phyloP scores from a whole-genome alignment of 768 basidiomycete genomes.

The Agaricus subrufescens region DNA sequence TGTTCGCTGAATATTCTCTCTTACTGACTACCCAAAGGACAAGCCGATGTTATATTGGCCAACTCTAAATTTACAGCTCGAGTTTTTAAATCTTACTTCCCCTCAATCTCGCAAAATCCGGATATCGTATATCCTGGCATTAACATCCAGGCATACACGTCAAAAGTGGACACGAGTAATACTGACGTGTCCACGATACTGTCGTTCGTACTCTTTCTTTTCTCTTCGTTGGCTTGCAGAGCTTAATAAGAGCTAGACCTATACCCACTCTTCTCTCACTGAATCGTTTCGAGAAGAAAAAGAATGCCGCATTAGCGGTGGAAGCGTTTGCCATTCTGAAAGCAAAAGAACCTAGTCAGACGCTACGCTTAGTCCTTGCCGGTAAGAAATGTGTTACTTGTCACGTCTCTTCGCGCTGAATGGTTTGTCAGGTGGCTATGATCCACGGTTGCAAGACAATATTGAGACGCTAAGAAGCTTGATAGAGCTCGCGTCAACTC shows the following conservation, averaged over 20 bases:
- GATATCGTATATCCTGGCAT: conserved; percentile 95
- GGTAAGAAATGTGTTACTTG: conserved; percentile 36
- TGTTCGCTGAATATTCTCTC: background rate
- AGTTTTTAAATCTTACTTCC: conserved; percentile 74
- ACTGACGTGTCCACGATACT: conserved; percentile 48
- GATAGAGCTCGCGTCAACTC: conserved; percentile 49
- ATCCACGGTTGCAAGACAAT: conserved; percentile 84
- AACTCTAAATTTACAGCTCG: conserved; percentile 90
- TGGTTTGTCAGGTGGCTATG: conserved; percentile 70
- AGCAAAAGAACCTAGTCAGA: conserved; percentile 20
- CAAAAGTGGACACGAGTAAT: conserved; percentile 33
- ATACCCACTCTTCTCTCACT: conserved; percentile 79
- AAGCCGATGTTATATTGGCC: conserved; percentile 86
- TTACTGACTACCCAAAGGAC: conserved; percentile 42
- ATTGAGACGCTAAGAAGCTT: conserved; percentile 61
- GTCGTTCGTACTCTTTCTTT: conserved; percentile 44
- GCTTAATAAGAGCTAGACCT: conserved; percentile 29
- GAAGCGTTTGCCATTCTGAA: conserved; percentile 63
- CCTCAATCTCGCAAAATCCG: conserved; percentile 55
- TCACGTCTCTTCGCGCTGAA: background rate
- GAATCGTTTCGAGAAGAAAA: conserved; percentile 96
- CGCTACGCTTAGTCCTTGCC: conserved; percentile 71
- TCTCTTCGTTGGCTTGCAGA: background rate
- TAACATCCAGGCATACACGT: conserved; percentile 70
- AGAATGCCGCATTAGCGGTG: conserved; percentile 82